Percentiles rank a stretch among this genome's conserved stretches.
phyloP scores from a whole-genome alignment of 2,329 filamentous ascomycete genomes.

The Daldinia sp. region DNA sequence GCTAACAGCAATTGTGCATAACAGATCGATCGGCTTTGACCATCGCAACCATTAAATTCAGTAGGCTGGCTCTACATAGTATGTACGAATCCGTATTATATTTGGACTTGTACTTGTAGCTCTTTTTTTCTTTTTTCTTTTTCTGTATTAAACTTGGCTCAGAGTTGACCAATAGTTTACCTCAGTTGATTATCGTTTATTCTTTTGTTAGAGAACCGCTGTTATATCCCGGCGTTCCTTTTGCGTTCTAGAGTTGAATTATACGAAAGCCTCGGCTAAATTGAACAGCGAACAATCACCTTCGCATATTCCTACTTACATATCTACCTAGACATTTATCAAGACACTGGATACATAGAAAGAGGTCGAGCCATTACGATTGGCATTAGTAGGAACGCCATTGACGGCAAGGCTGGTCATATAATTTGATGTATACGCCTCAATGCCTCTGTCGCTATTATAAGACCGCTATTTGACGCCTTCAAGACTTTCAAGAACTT shows the following conservation, averaged over 20 bases:
- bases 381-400: neutral
- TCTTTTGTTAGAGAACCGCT: conserved; percentile 3
- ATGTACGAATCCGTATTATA: too few species aligned
- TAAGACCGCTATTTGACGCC: neutral
- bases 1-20: conserved; percentile 5
- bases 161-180: neutral
- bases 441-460: conserved; percentile 3
- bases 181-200: neutral
- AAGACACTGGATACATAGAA: neutral
- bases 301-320: neutral
- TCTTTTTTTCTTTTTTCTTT: neutral
- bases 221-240: neutral
- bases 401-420: neutral
- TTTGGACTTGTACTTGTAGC: neutral
- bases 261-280: conserved; percentile 28
- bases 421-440: neutral
- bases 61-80: neutral
- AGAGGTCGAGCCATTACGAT: neutral
- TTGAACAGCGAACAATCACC: neutral
- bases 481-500: neutral
- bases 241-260: conserved; percentile 6
- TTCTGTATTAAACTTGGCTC: neutral
- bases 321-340: too few species aligned
- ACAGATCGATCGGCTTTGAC: conserved; percentile 19
- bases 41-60: neutral